phyloP scores from a whole-genome alignment of 2,329 filamentous ascomycete species.

The Balansia obtecta region DNA sequence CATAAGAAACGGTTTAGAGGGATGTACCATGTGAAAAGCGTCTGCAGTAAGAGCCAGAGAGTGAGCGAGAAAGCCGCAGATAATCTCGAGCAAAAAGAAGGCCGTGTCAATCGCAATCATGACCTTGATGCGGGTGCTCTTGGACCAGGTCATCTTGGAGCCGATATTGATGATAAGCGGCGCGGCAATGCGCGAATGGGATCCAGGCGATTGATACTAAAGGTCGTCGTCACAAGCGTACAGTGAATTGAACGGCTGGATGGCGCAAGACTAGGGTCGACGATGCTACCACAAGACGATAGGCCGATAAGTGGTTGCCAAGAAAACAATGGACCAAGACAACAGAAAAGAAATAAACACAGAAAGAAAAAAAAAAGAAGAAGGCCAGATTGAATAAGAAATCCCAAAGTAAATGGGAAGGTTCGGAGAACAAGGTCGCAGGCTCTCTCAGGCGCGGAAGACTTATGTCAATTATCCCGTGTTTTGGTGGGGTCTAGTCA shows the following conservation, averaged over 20 bases:
- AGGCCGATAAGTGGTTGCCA: not conserved
- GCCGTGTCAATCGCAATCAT: conserved; percentile 80
- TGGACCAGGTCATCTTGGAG: conserved; percentile 69
- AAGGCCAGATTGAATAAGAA: not conserved
- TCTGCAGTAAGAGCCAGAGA: conserved; percentile 92
- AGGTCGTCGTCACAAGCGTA: too few species aligned
- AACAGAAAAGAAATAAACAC: not conserved
- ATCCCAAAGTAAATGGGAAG: not conserved
- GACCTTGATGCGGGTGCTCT: conserved; percentile 82
- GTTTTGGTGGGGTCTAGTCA: too few species aligned
- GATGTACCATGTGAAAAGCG: conserved; percentile 85
- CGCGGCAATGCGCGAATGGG: not conserved
- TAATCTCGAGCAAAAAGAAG: conserved; percentile 86
- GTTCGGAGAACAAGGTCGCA: not conserved
- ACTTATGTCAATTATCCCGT: too few species aligned
- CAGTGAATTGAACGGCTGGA: too few species aligned
- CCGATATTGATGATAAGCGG: not conserved
- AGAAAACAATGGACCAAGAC: not conserved
- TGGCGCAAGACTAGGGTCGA: not conserved
- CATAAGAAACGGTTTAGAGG: not conserved
- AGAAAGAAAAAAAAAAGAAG: too few species aligned
- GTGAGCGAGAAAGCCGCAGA: conserved; percentile 73
- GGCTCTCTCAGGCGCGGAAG: not conserved
- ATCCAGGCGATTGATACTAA: too few species aligned
- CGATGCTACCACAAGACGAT: not conserved